Evolutionary conservation across 2,329 filamentous ascomycete species (phyloP).

Genomic region (Cordyceps tenuipes): DNA sequence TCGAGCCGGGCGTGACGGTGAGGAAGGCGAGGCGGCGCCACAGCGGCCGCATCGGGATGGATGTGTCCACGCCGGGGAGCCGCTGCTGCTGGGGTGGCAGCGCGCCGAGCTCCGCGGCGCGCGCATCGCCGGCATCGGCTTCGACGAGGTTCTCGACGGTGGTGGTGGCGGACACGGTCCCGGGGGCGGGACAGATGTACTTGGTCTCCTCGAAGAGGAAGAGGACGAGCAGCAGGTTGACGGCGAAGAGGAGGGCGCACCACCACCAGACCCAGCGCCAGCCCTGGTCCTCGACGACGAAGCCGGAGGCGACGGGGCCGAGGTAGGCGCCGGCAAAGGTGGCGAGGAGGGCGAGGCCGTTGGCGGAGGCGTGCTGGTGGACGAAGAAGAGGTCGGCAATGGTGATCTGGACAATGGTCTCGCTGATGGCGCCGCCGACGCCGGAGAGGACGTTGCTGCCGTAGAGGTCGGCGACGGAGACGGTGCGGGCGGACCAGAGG

Average conservation of each 20-base stretch:
- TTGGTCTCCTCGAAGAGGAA: conserved; percentile 29
- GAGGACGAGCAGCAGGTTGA: conserved; percentile 15
- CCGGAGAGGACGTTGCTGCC: conserved; percentile 29
- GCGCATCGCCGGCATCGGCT: background rate
- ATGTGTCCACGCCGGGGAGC: conserved; percentile 13
- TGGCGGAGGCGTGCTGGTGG: conserved; percentile 32
- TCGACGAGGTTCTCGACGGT: background rate
- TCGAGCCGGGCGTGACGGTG: conserved; percentile 14
- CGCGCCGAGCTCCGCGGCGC: conserved; percentile 17
- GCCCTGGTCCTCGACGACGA: conserved; percentile 17
- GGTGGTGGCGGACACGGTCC: background rate
- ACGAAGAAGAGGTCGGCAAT: conserved; percentile 26
- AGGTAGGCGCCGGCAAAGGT: conserved; percentile 22
- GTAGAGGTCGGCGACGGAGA: conserved; percentile 34
- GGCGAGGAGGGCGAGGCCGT: conserved; percentile 33
- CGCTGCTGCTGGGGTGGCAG: conserved; percentile 21
- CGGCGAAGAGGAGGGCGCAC: conserved; percentile 16
- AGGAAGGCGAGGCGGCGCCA: conserved; percentile 17
- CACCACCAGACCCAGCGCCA: conserved; percentile 34
- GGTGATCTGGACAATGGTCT: conserved; percentile 31
- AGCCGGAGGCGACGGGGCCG: conserved; percentile 22
- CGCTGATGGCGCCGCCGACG: conserved; percentile 29
- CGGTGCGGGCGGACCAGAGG: conserved; percentile 34
- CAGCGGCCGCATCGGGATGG: conserved; percentile 14
- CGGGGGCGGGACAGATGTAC: conserved; percentile 15